Evolutionary conservation across 306 rosid species (phyloP).

Genomic region (Quercus robur): DNA sequence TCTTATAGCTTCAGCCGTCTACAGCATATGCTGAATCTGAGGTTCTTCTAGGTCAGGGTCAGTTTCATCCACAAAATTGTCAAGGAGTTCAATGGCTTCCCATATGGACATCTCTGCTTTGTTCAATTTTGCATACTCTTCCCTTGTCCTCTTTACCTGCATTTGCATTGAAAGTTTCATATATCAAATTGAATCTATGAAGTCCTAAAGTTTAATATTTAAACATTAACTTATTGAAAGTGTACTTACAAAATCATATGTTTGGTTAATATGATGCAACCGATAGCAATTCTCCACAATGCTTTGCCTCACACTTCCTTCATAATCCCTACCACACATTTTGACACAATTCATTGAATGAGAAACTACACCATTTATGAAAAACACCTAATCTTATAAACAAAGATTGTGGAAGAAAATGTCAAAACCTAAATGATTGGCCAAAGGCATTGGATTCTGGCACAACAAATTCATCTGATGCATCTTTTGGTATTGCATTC

Average conservation of each 20-base stretch:
- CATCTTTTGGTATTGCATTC: neutral
- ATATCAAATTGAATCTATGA: neutral
- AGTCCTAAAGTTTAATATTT: neutral
- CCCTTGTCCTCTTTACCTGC: slow-evolving; percentile 38
- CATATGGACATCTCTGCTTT: slow-evolving; percentile 45
- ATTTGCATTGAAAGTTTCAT: neutral
- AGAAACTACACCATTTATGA: too few species aligned
- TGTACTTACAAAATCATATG: slow-evolving; percentile 37
- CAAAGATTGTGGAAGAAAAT: neutral
- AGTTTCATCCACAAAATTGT: slow-evolving; percentile 33
- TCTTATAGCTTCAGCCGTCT: slow-evolving; percentile 25
- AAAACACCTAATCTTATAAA: neutral
- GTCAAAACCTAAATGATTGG: neutral
- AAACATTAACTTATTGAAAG: neutral
- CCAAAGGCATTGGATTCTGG: slow-evolving; percentile 1
- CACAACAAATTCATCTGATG: neutral
- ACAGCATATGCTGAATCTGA: slow-evolving; percentile 21
- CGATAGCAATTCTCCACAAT: slow-evolving; percentile 38
- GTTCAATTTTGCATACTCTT: slow-evolving; percentile 35
- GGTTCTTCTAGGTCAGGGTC: slow-evolving; percentile 23
- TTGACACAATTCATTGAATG: too few species aligned
- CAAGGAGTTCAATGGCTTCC: slow-evolving; percentile 45
- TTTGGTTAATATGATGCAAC: slow-evolving; percentile 39
- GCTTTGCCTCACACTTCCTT: slow-evolving; percentile 29
- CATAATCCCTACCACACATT: slow-evolving; percentile 26